Evolutionary conservation across 768 basidiomycete species (phyloP), one percentile per base, ranked within the genome.

Genomic region (Zangia roseola): DNA sequence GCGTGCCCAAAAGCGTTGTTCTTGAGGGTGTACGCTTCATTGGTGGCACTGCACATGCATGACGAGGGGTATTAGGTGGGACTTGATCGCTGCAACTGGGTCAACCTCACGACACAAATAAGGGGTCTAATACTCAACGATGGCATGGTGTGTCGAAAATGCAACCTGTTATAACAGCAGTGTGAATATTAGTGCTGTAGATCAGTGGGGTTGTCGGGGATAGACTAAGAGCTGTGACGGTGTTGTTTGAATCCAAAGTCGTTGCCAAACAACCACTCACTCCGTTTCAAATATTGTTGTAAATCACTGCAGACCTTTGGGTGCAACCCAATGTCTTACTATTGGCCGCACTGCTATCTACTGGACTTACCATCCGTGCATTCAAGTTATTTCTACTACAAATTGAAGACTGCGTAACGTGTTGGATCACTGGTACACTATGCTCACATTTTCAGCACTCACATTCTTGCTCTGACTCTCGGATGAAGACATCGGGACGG

Each of bases 21-120:
- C 66, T 64, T 24, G 72, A 71, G 8, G 68, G 62, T 6, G 66
- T 64, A 6, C 74, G 73, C 44, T 74, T 74, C 62, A 65, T 25
- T 58, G 47, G 56, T 60, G 61, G 56, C 52, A 50, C 63, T 25
- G 49, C 49, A 52, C 58, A 67, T 53, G 50, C 40, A 16, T 52
- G 60, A 49, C 45, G 62, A 14, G 65, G 65, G 26, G 63, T 65
- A 28, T 49, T 54, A 25, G 67, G 53, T 40, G 54, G 49, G 21
- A 34, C 55, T 46, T 40, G 58, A 60, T 62, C 62, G 52, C 65
- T 65, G 52, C 26, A 36, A 49, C 10, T 37, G 19, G 49, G 51
- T 67, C 49, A 65, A 56, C 43, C 40, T 21, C 34, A 45, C 41
- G 28, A 47, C 36, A 47, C 23, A 33, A 40, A 14, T 2, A 48